These are phyloP conservation scores for Leonotis leonurus DNA, from an alignment of 257 asterid genomes.

Conservation along the genomic window DNA sequence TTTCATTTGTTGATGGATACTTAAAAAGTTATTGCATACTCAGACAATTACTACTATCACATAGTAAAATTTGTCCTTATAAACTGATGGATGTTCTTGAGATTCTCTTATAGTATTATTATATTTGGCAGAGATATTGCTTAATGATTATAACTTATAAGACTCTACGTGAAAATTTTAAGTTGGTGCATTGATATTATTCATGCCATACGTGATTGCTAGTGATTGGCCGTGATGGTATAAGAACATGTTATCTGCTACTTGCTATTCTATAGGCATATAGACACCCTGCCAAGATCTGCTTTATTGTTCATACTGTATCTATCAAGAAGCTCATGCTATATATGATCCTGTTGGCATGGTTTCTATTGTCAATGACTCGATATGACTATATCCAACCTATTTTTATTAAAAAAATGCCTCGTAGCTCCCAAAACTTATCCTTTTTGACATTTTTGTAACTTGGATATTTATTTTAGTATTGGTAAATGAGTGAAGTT, in stretches of 20 bases:
- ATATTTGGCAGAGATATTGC: background rate
- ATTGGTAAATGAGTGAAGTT: background rate
- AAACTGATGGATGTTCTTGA: background rate
- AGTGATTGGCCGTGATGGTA: too few species aligned
- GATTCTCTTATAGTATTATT: background rate
- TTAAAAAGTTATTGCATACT: constrained; percentile 2
- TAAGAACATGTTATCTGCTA: too few species aligned
- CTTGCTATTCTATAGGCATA: too few species aligned
- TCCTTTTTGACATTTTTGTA: background rate
- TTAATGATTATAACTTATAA: too few species aligned
- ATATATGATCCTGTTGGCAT: background rate
- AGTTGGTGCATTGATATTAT: too few species aligned
- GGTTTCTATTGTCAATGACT: too few species aligned
- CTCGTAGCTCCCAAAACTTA: background rate
- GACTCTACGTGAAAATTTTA: too few species aligned
- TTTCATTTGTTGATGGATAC: constrained; percentile 3
- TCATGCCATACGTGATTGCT: too few species aligned
- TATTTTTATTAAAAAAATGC: background rate
- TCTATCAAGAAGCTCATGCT: background rate
- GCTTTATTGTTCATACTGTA: background rate
- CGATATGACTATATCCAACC: too few species aligned
- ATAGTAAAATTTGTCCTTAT: background rate
- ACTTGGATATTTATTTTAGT: background rate
- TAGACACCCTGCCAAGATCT: background rate
- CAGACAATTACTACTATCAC: background rate